Evolutionary conservation across 306 rosid genomes (phyloP).

Genomic region (Ammopiptanthus mongolicus): DNA sequence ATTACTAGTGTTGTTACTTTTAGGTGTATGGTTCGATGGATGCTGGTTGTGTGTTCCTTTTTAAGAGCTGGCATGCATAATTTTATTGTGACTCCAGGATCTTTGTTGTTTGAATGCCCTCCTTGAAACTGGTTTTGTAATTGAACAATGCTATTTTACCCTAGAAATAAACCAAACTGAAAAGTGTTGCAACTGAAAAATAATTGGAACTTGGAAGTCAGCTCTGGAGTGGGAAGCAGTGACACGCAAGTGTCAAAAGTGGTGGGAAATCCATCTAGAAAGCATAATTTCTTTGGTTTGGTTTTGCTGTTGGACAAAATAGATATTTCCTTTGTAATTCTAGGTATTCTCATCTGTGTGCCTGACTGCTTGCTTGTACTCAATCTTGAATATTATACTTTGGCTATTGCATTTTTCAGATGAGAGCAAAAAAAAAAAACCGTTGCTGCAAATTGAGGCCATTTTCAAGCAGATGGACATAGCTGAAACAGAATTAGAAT

Average conservation of each 20-base stretch:
- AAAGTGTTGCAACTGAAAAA: background rate
- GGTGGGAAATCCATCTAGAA: background rate
- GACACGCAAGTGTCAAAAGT: background rate
- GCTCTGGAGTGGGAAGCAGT: background rate
- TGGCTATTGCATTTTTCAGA: constrained; percentile 35
- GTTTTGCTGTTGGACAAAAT: background rate
- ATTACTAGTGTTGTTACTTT: background rate
- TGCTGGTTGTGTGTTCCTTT: background rate
- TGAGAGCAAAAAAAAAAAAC: constrained; percentile 51
- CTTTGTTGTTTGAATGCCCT: background rate
- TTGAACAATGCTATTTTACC: background rate
- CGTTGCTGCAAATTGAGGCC: constrained; percentile 74
- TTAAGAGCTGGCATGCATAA: background rate
- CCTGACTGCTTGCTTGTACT: background rate
- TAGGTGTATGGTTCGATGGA: background rate
- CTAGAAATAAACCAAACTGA: background rate
- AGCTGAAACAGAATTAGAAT: constrained; percentile 74
- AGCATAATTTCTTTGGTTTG: background rate
- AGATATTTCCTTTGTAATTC: background rate
- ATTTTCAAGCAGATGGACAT: constrained; percentile 72
- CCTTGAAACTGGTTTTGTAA: background rate
- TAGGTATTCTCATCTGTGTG: background rate
- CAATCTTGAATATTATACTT: background rate
- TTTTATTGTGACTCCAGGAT: background rate
- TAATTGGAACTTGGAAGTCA: background rate